Base-by-base conservation (phyloP, 2,329 filamentous ascomycete genomes). In the Curvularia spicifera region DNA sequence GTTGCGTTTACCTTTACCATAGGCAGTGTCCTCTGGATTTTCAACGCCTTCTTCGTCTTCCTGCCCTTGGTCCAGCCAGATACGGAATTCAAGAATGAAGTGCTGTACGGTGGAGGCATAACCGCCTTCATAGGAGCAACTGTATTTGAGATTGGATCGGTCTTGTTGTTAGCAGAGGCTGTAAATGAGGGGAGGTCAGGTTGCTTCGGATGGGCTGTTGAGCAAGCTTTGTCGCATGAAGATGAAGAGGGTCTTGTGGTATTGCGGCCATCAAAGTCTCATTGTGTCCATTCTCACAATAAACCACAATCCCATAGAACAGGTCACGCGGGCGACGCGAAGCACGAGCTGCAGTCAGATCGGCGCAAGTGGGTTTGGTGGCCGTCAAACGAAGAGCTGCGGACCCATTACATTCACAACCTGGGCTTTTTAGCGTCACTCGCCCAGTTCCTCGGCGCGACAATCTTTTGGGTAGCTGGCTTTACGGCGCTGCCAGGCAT, bases 131-230 rank as follows among this genome's bases (percentile, higher is more conserved):
- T 90, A n/a, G 88, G 88, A 4, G 87, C 87, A 0, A 88, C 86
- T 0, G 76, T 90, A 6, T 90, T 91, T 70, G 86, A 88, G 64
- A 53, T 88, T 4, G 88, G 87, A 0, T 86, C 85, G 35, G 68
- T 90, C 1, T 73, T 90, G 1, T 78, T 90, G 26, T 79, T 90
- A 73, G 76, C 89, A 1, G 88, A 91, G 72, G 88, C 88, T 3
- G 80, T 89, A n/a, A 91, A 91, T 69, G 85, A 87, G 67, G 86
- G 89, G 65, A 79, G 83, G 12, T 78, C 82, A 0, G 85, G 84
- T 12, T 91, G 88, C 71, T 90, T 90, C 69, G 88, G 88, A 3
- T 91, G 87, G 87, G 88, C 87, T 0, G 65, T 90, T 1, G 84
- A 89, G 63, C 79, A 80, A 22, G 79, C 79, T 0, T 40, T 84